phyloP scores from a whole-genome alignment of 257 asterid species.

The Eucommia ulmoides region DNA sequence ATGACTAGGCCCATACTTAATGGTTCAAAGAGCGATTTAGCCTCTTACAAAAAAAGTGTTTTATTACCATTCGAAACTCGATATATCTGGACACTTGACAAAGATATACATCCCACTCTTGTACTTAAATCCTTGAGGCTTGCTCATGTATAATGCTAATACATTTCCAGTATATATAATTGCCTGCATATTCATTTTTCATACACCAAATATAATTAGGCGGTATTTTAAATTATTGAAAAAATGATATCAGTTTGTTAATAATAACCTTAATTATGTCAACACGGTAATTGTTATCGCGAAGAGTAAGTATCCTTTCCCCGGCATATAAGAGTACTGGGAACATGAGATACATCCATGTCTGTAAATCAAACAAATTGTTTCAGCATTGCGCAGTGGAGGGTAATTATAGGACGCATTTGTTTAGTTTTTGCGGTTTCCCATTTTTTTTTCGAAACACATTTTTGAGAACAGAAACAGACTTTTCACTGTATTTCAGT shows the following conservation, averaged over 20 bases:
- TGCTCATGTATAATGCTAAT: slow-evolving; percentile 74
- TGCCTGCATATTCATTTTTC: too few relatives aligned
- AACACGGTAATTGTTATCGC: slow-evolving; percentile 46
- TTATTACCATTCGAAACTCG: slow-evolving; percentile 66
- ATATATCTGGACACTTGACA: slow-evolving; percentile 76
- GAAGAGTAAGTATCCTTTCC: slow-evolving; percentile 54
- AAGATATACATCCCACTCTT: slow-evolving; percentile 95
- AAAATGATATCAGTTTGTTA: too few relatives aligned
- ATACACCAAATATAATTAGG: too few relatives aligned
- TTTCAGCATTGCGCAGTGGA: too few relatives aligned
- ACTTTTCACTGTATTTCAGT: too few relatives aligned
- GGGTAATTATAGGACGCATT: too few relatives aligned
- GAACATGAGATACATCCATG: slow-evolving; percentile 76
- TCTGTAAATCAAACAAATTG: slow-evolving; percentile 27
- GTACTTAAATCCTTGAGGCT: slow-evolving; percentile 71
- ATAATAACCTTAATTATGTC: slow-evolving; percentile 48
- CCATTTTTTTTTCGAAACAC: too few relatives aligned
- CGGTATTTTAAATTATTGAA: too few relatives aligned
- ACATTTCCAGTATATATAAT: slow-evolving; percentile 82
- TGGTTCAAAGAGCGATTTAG: too few relatives aligned
- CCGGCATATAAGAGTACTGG: slow-evolving; percentile 47
- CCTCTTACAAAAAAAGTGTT: neutral
- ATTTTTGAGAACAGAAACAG: too few relatives aligned
- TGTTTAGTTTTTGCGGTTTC: too few relatives aligned
- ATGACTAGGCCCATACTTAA: too few relatives aligned